Evolutionary conservation across 495 filamentous ascomycete species (phyloP).

Genomic region (Lasiosphaeria ovina): DNA sequence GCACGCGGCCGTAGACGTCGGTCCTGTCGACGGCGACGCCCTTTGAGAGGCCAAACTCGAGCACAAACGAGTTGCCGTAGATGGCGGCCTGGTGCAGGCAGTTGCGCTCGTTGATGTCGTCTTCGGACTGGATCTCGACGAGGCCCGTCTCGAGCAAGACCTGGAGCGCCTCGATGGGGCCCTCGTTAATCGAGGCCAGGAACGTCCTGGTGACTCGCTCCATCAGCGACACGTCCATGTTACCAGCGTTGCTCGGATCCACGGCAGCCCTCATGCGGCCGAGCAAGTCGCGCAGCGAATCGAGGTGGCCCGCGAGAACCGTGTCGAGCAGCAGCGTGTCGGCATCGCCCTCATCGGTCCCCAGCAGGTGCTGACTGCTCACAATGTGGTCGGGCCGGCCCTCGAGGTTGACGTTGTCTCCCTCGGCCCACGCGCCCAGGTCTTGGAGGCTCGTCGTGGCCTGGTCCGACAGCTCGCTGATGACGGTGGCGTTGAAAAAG

Average conservation of each 20-base stretch:
- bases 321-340: slow-evolving; percentile 88
- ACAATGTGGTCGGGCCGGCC: slow-evolving; percentile 61
- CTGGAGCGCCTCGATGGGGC: slow-evolving; percentile 71
- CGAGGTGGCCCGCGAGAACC: slow-evolving; percentile 70
- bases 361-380: slow-evolving; percentile 59
- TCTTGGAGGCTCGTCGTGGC: slow-evolving; percentile 91
- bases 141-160: slow-evolving; percentile 75
- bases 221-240: slow-evolving; percentile 44
- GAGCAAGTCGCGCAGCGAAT: slow-evolving; percentile 50
- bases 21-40: slow-evolving; percentile 72
- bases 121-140: slow-evolving; percentile 82
- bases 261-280: slow-evolving; percentile 47
- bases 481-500: slow-evolving; percentile 94
- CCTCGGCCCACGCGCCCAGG: slow-evolving; percentile 93
- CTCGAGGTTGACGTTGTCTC: slow-evolving; percentile 83
- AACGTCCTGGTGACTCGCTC: slow-evolving; percentile 86
- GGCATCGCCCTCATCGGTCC: slow-evolving; percentile 78
- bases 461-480: slow-evolving; percentile 93
- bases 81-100: slow-evolving; percentile 94
- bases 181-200: slow-evolving; percentile 80
- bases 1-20: slow-evolving; percentile 92
- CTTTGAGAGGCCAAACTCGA: slow-evolving; percentile 66
- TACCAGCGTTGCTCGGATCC: slow-evolving; percentile 31
- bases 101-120: slow-evolving; percentile 96
- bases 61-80: slow-evolving; percentile 73